phyloP scores from a whole-genome alignment of 257 asterid species.

The Solanum etuberosum region DNA sequence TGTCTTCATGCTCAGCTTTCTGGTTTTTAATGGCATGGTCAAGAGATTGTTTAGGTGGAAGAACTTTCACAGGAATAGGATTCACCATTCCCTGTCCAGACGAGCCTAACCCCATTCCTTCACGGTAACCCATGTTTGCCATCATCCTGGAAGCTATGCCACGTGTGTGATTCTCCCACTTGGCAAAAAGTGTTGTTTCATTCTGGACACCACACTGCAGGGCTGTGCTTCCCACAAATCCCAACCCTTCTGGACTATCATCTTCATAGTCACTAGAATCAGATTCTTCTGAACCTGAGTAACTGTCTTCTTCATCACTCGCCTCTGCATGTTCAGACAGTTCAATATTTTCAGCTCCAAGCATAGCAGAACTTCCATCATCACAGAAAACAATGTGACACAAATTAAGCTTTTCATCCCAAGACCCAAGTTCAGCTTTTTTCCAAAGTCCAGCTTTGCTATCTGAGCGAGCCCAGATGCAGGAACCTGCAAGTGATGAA shows the following conservation, averaged over 20 bases:
- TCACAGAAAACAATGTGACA: constrained; percentile 60
- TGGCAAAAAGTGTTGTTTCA: constrained; percentile 74
- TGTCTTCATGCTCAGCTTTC: constrained; percentile 14
- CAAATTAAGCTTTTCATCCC: constrained; percentile 56
- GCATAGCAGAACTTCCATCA: constrained; percentile 64
- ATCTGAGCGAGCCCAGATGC: constrained; percentile 68
- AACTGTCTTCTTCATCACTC: constrained; percentile 57
- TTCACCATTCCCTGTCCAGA: constrained; percentile 84
- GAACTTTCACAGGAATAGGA: constrained; percentile 67
- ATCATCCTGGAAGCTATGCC: constrained; percentile 97
- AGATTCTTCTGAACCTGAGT: constrained; percentile 34
- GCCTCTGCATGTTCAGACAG: constrained; percentile 47
- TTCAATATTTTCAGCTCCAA: constrained; percentile 54
- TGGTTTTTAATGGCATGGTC: constrained; percentile 50
- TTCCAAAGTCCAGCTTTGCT: constrained; percentile 63
- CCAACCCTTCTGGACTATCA: constrained; percentile 49
- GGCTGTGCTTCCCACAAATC: constrained; percentile 49
- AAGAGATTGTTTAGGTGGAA: constrained; percentile 73
- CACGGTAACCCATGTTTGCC: constrained; percentile 97
- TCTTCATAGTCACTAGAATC: constrained; percentile 56
- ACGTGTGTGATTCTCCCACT: constrained; percentile 96
- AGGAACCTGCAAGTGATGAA: constrained; percentile 72
- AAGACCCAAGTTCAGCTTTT: constrained; percentile 79
- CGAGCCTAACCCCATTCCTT: constrained; percentile 97
- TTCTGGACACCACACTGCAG: constrained; percentile 69